Evolutionary conservation across 176 grass and related monocot genomes (phyloP), one percentile per base, ranked within the genome.

Genomic region (Lolium rigidum): DNA sequence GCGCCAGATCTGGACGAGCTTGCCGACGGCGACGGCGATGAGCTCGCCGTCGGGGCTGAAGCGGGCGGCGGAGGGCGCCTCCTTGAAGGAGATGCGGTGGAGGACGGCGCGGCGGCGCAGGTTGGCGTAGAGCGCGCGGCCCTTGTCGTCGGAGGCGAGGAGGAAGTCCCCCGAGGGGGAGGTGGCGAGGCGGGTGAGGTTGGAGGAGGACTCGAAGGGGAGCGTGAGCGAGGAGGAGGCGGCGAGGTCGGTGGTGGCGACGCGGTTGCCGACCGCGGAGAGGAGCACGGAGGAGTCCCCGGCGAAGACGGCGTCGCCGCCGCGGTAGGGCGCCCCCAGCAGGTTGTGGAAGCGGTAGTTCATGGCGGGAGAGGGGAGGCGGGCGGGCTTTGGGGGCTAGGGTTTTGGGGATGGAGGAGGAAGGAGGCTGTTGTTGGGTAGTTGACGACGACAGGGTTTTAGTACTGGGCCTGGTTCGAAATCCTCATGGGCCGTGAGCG

Each of bases 301-400:
- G 0, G 92, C 87, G 51, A 99, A 90, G 6, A 92, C 90, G 31
- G 82, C 94, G 83, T 99, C 95, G 69, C 97, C 97, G 57, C 97
- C 97, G 76, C 94, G 97, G 85, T 96, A 99, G 10, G 97, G 92
- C n/a, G 88, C 94, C 12, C 97, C 97, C 2, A 99, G 88, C 12
- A 99, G 92, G 83, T 99, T 96, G 71, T 96, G 97, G 90, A 99
- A 96, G 60, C 94, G 94, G 67, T 92, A 96, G 13, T 99, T 96
- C 97, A 99, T 99, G 83, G 86, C 84, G 79, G 70, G 24, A 38
- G 72, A 44, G 38, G 18, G 78, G 24, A n/a, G 68, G 8, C 26
- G 14, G 51, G 10, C 15, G 14, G 51, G 10, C 7, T 21, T 21
- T 59, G 57, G 57, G 55, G 24, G 79, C 83, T 93, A 91, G 91